Base-by-base conservation (phyloP, 2,329 filamentous ascomycete genomes). In the Aureobasidium sp. region DNA sequence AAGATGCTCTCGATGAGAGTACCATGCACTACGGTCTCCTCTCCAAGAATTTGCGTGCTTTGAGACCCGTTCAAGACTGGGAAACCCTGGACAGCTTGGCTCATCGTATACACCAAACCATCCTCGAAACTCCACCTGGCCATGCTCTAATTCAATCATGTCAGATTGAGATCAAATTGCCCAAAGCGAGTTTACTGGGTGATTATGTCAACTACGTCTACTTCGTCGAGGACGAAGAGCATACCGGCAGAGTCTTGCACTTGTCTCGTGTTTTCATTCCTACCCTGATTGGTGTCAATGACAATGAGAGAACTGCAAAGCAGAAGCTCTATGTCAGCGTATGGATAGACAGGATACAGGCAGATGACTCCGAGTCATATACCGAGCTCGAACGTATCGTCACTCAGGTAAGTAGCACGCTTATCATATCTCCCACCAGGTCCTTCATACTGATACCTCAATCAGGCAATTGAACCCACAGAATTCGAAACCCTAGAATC, bases 1-100 rank as follows among this genome's bases (percentile, higher is more conserved):
- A 73, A 5, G 89, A 92, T 74, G 75, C 75, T 9, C 80, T 92
- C 37, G 81, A 84, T 49, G 73, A 74, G n/a, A 88, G 88, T 69
- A 91, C 89, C 2, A 83, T 91, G 29, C 87, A 92, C 75, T 92
- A 92, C 69, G 88, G 89, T 2, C 79, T 77, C 10, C 78, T 91
- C 15, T 86, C 84, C 75, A 90, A 91, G 74, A 78, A 79, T 0
- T 78, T 91, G 15, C 66, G 71, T 15, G 59, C 61, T 9, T 16
- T 63, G 5, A 49, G 49, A 27, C 55, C 62, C 1, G 32, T 41
- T 5, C 29, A 49, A 16, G 27, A 39, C 4, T 65, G 62, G 64
- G 53, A 63, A 34, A 34, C 42, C 9, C 4, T 63, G 16, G 57
- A 64, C 32, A 27, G 59, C 11, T 48, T 65, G 30, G 47, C 58